Conservation (phyloP, 2,329 filamentous ascomycete genomes). For the Clonostachys solani region DNA sequence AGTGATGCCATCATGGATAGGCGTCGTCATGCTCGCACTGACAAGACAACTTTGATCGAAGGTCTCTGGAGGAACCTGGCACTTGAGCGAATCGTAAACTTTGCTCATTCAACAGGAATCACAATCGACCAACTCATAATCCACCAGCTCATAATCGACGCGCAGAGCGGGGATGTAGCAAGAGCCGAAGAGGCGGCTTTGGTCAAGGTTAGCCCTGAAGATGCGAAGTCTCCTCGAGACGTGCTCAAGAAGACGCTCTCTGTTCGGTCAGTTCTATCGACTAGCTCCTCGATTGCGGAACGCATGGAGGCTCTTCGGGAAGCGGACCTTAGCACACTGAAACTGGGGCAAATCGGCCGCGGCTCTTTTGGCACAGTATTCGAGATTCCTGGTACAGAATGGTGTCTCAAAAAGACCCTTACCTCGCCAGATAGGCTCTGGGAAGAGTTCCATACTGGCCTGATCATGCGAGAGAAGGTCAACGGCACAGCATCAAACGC, state of each 20-base stretch:
- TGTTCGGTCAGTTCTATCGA: conserved; percentile 1
- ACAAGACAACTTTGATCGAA: no score
- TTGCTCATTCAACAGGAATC: no score
- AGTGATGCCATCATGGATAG: no score
- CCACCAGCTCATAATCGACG: no score
- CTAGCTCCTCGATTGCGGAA: conserved; percentile 1
- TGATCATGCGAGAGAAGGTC: not conserved
- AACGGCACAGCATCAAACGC: not conserved
- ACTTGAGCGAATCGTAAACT: no score
- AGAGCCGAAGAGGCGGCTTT: no score
- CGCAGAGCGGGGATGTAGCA: no score
- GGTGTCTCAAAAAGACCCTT: conserved; percentile 1
- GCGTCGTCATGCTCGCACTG: no score
- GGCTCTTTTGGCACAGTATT: conserved; percentile 1
- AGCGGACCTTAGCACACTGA: not conserved
- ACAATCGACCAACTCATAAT: no score
- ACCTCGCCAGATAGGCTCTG: not conserved
- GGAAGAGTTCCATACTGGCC: not conserved
- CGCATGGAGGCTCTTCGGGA: not conserved
- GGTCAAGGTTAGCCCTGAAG: not conserved
- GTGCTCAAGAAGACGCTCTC: not conserved
- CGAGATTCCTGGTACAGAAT: conserved; percentile 3
- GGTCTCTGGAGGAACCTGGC: no score
- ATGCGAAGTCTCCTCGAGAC: not conserved
- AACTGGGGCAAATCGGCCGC: not conserved